Evolutionary conservation across 2,329 filamentous ascomycete species (phyloP).

Genomic region (Microsporum ferrugineum): DNA sequence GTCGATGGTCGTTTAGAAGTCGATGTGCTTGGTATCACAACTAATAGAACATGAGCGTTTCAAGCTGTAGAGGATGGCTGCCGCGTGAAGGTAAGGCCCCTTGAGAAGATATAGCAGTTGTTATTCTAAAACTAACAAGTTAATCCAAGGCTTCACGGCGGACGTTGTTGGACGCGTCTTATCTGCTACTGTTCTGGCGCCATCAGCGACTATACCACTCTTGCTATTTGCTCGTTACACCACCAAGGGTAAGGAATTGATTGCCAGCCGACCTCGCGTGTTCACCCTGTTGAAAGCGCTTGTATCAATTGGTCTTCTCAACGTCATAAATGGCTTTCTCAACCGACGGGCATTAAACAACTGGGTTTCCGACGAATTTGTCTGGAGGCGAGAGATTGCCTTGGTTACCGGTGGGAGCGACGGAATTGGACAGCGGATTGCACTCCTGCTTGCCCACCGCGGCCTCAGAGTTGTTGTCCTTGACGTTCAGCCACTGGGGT

Average conservation of each 20-base stretch:
- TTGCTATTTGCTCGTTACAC: slow-evolving; percentile 54
- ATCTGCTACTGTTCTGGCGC: slow-evolving; percentile 52
- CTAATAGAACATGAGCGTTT: neutral
- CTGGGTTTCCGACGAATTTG: slow-evolving; percentile 23
- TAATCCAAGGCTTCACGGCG: slow-evolving; percentile 38
- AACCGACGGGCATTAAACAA: slow-evolving; percentile 42
- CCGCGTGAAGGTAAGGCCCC: slow-evolving; percentile 25
- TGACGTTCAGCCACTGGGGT: slow-evolving; percentile 52
- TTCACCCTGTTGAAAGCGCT: slow-evolving; percentile 45
- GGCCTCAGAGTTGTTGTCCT: slow-evolving; percentile 59
- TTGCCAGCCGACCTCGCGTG: slow-evolving; percentile 41
- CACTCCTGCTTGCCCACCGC: slow-evolving; percentile 51
- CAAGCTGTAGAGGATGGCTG: slow-evolving; percentile 15
- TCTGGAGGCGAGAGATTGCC: slow-evolving; percentile 58
- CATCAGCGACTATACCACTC: slow-evolving; percentile 51
- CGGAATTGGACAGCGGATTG: slow-evolving; percentile 59
- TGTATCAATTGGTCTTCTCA: slow-evolving; percentile 42
- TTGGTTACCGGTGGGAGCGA: slow-evolving; percentile 63
- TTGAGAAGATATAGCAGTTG: neutral
- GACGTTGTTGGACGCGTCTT: slow-evolving; percentile 51
- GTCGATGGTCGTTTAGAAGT: neutral
- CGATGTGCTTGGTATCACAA: neutral
- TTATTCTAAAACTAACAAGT: neutral
- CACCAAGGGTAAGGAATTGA: slow-evolving; percentile 46
- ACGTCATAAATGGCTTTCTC: slow-evolving; percentile 41